Conservation (phyloP, 2,329 filamentous ascomycete species). For the Ascochyta viciae-villosae region DNA sequence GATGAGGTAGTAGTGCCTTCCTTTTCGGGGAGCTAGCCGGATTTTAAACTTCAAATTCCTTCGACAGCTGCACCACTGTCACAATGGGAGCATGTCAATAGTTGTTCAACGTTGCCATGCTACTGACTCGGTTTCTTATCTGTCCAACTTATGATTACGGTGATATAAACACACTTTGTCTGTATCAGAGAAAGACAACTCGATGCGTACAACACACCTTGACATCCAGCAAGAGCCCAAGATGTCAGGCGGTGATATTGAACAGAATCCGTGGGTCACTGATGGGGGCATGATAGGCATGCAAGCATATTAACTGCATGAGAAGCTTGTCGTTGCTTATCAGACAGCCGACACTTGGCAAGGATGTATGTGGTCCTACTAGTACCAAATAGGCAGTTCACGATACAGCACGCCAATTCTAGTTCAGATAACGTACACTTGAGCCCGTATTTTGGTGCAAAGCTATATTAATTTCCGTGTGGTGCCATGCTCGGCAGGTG, state of each 20-base stretch:
- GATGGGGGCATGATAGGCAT: neutral
- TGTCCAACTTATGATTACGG: neutral
- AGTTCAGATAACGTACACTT: conserved; percentile 2
- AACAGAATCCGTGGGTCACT: neutral
- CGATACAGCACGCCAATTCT: conserved; percentile 9
- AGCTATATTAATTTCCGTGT: neutral
- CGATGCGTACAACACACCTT: no score
- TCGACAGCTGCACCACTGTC: neutral
- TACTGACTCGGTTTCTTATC: neutral
- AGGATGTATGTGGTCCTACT: neutral
- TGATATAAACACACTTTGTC: neutral
- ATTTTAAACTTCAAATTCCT: neutral
- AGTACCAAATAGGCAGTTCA: conserved; percentile 15
- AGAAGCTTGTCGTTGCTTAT: conserved; percentile 20
- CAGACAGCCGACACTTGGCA: conserved; percentile 12
- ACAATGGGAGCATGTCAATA: neutral
- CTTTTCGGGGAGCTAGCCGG: conserved; percentile 5
- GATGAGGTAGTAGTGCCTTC: conserved; percentile 1
- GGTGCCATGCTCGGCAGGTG: neutral
- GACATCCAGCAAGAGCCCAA: no score
- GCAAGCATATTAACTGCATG: conserved; percentile 1
- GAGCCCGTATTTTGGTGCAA: neutral
- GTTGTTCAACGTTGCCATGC: neutral
- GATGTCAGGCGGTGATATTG: neutral
- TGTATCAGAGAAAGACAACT: neutral